These are phyloP conservation scores for Glaciozyma martinii DNA, from an alignment of 768 basidiomycete genomes.

Conservation along the genomic window DNA sequence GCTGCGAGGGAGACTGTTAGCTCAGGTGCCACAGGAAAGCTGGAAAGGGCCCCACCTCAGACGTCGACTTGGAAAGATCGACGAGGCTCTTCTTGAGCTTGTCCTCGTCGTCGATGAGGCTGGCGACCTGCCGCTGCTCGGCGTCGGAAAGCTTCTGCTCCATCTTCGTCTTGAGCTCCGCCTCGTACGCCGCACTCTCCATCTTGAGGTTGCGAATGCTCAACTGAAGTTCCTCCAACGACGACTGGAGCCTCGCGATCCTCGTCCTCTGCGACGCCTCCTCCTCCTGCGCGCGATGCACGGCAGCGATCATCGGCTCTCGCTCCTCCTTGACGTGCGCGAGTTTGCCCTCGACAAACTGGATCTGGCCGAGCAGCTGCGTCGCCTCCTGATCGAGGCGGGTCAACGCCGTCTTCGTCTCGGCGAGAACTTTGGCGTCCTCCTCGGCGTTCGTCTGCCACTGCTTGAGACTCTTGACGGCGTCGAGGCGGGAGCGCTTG, in stretches of 20 bases:
- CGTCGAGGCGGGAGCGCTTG: conserved; percentile 79
- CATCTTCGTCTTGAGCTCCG: conserved; percentile 67
- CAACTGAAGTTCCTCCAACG: conserved; percentile 60
- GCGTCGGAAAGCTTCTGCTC: conserved; percentile 61
- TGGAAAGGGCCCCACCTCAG: conserved; percentile 51
- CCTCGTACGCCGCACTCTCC: conserved; percentile 53
- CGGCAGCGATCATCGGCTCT: conserved; percentile 59
- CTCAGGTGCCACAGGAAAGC: background rate
- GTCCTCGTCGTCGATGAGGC: conserved; percentile 67
- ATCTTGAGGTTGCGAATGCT: conserved; percentile 58
- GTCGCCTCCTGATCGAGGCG: conserved; percentile 81
- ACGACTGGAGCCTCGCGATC: conserved; percentile 56
- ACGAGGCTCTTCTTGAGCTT: conserved; percentile 59
- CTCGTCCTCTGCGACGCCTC: conserved; percentile 59
- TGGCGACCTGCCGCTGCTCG: conserved; percentile 59
- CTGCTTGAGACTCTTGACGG: conserved; percentile 61
- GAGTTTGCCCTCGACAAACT: conserved; percentile 60
- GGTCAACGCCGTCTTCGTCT: conserved; percentile 63
- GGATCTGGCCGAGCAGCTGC: conserved; percentile 58
- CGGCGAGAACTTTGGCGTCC: conserved; percentile 56
- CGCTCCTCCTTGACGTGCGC: conserved; percentile 60
- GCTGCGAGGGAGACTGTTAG: conserved; percentile 40
- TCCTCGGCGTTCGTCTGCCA: conserved; percentile 66
- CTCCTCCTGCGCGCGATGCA: conserved; percentile 53
- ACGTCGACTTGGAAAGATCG: conserved; percentile 57